Conservation (phyloP, 495 filamentous ascomycete species). For the Usnea hakonensis region DNA sequence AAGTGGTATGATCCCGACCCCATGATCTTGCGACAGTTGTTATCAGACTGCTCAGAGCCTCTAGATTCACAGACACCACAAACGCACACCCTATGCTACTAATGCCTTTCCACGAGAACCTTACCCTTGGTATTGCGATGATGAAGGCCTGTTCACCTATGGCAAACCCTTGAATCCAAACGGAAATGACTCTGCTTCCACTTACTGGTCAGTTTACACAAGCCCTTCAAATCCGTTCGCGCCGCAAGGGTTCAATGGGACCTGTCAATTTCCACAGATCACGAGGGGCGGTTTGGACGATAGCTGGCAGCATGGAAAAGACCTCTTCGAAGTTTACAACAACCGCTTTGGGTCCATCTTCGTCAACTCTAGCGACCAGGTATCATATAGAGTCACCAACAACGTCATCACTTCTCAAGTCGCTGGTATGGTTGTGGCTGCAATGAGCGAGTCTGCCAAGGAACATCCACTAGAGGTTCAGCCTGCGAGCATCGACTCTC, state of each 20-base stretch:
- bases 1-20: conserved; percentile 26
- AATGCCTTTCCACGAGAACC: conserved; percentile 61
- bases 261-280: conserved; percentile 67
- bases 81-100: conserved; percentile 60
- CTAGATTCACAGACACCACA: conserved; percentile 63
- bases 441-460: conserved; percentile 43
- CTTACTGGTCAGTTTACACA: conserved; percentile 52
- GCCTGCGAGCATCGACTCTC: conserved; percentile 48
- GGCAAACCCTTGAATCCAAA: conserved; percentile 36
- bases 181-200: conserved; percentile 33
- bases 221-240: conserved; percentile 50
- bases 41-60: conserved; percentile 17
- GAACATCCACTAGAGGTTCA: conserved; percentile 40
- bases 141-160: conserved; percentile 54
- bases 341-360: conserved; percentile 53
- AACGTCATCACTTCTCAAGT: conserved; percentile 68
- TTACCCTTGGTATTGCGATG: conserved; percentile 56
- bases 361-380: conserved; percentile 31
- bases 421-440: conserved; percentile 54
- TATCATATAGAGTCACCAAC: conserved; percentile 56
- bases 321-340: conserved; percentile 57
- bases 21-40: background rate
- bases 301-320: conserved; percentile 57
- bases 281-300: conserved; percentile 56
- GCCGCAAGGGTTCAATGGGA: conserved; percentile 51